These are phyloP conservation scores for Acacia concinna DNA, from an alignment of 331 rosid genomes.

Conservation along the genomic window DNA sequence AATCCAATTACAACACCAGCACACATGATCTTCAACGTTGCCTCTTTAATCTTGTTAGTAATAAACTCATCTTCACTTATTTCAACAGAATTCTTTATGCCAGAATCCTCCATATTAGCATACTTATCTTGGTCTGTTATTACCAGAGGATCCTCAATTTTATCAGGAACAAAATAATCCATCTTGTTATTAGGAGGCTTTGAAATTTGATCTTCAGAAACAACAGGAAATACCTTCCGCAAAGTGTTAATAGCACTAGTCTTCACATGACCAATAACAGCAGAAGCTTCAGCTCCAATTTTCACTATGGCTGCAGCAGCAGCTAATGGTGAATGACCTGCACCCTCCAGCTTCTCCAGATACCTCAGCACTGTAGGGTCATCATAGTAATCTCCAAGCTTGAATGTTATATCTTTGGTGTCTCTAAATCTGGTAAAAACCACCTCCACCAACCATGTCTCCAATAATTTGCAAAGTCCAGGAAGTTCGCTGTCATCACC, in stretches of 20 bases:
- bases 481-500: conserved; percentile 87
- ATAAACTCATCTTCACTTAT: conserved; percentile 44
- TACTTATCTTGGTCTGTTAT: conserved; percentile 43
- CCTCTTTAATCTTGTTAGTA: conserved; percentile 69
- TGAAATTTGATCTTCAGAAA: conserved; percentile 45
- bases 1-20: conserved; percentile 89
- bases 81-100: conserved; percentile 41
- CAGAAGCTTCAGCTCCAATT: conserved; percentile 94
- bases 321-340: conserved; percentile 86
- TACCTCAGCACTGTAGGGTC: conserved; percentile 83
- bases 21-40: conserved; percentile 77
- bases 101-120: conserved; percentile 48
- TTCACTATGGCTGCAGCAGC: conserved; percentile 95
- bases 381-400: conserved; percentile 91
- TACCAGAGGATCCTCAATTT: conserved; percentile 47
- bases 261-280: conserved; percentile 87
- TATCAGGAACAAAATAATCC: conserved; percentile 46
- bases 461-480: conserved; percentile 89
- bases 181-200: conserved; percentile 45
- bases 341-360: conserved; percentile 80
- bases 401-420: conserved; percentile 62
- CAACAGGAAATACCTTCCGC: conserved; percentile 82
- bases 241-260: conserved; percentile 73
- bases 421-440: conserved; percentile 93
- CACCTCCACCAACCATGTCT: conserved; percentile 92